phyloP scores from a whole-genome alignment of 495 filamentous ascomycete genomes.

The Neurospora sp. region DNA sequence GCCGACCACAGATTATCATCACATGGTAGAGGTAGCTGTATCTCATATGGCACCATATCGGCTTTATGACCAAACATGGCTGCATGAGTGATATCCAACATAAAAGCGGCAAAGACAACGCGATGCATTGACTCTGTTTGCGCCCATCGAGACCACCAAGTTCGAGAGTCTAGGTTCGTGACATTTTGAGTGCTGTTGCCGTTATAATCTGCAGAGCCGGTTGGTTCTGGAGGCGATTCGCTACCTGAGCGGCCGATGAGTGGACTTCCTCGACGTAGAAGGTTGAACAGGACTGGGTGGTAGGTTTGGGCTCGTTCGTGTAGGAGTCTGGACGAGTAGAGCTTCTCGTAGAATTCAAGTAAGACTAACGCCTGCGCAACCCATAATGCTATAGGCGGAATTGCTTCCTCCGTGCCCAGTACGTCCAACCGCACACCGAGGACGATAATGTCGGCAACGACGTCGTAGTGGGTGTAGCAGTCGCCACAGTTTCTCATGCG shows the following conservation, averaged over 20 bases:
- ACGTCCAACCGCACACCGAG: slow-evolving; percentile 80
- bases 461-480: slow-evolving; percentile 57
- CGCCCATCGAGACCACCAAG: slow-evolving; percentile 94
- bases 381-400: slow-evolving; percentile 87
- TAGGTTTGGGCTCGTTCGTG: slow-evolving; percentile 96
- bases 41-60: slow-evolving; percentile 93
- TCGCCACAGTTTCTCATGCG: slow-evolving; percentile 62
- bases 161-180: slow-evolving; percentile 54
- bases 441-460: slow-evolving; percentile 73
- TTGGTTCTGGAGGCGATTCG: slow-evolving; percentile 70
- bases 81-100: slow-evolving; percentile 87
- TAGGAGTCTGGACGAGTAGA: slow-evolving; percentile 77
- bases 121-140: slow-evolving; percentile 85
- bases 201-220: slow-evolving; percentile 16
- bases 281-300: slow-evolving; percentile 84
- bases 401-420: slow-evolving; percentile 75
- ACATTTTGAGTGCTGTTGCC: background rate
- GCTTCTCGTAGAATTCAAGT: slow-evolving; percentile 92
- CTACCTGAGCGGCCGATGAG: slow-evolving; percentile 80
- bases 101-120: slow-evolving; percentile 89
- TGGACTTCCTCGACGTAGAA: slow-evolving; percentile 87
- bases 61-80: slow-evolving; percentile 97
- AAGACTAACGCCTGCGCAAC: slow-evolving; percentile 84
- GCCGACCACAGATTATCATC: slow-evolving; percentile 93
- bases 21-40: slow-evolving; percentile 85